Conservation (phyloP, 768 basidiomycete species). For the Amylocystis lapponica region DNA sequence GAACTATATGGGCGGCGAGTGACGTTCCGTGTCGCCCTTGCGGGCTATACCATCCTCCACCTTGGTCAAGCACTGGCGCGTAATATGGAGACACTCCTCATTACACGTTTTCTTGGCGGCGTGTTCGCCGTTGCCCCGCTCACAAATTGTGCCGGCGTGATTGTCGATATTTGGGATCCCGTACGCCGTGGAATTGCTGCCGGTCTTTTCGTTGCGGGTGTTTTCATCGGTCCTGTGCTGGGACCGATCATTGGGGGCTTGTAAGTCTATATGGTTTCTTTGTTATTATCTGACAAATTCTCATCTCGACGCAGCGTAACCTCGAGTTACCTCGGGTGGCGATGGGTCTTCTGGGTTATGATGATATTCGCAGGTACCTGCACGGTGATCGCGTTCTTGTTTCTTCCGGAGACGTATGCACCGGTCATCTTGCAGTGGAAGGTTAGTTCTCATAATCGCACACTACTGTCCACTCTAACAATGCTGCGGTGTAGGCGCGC, state of each 20-base stretch:
- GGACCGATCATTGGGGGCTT: conserved; percentile 61
- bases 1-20: conserved; percentile 52
- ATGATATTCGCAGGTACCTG: conserved; percentile 55
- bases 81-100: conserved; percentile 52
- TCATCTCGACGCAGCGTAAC: conserved; percentile 37
- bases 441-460: too few species aligned
- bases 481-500: conserved; percentile 32
- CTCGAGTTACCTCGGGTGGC: conserved; percentile 46
- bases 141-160: conserved; percentile 50
- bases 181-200: conserved; percentile 49
- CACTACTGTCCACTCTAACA: too few species aligned
- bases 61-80: conserved; percentile 56
- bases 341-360: conserved; percentile 69
- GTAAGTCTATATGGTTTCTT: conserved; percentile 27
- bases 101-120: conserved; percentile 58
- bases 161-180: conserved; percentile 55
- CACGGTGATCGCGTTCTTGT: conserved; percentile 36
- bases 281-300: background rate
- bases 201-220: conserved; percentile 51
- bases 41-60: conserved; percentile 46
- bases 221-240: conserved; percentile 58
- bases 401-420: conserved; percentile 64
- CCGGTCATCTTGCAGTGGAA: conserved; percentile 45
- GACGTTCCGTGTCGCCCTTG: conserved; percentile 46
- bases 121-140: conserved; percentile 60